phyloP scores from a whole-genome alignment of 2,329 filamentous ascomycete genomes.

The Blastomyces parvus region DNA sequence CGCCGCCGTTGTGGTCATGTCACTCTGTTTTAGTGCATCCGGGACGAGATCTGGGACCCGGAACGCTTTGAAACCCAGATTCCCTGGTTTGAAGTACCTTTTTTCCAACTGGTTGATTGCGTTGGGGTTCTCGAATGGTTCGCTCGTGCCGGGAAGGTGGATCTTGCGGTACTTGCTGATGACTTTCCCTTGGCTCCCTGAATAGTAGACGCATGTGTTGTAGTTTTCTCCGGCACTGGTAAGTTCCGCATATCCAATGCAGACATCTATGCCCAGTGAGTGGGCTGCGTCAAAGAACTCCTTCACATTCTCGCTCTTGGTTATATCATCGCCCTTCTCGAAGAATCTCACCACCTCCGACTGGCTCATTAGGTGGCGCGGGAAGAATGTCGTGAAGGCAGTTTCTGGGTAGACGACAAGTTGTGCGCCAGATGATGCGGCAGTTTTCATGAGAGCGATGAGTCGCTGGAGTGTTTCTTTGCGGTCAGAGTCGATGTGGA shows the following conservation, averaged over 20 bases:
- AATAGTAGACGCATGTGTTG: constrained; percentile 4
- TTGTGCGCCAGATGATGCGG: not conserved
- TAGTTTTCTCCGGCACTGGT: not conserved
- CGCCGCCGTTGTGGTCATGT: not conserved
- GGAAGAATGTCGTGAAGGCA: constrained; percentile 6
- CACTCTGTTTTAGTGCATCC: not conserved
- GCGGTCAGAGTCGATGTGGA: not conserved
- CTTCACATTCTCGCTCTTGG: constrained; percentile 1
- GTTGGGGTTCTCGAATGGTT: not conserved
- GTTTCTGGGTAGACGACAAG: constrained; percentile 2
- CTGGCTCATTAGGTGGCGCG: not conserved
- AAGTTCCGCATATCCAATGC: not conserved
- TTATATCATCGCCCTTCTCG: constrained; percentile 7
- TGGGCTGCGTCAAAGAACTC: not conserved
- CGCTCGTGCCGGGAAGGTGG: not conserved
- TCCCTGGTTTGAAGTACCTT: not conserved
- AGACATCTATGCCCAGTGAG: not conserved
- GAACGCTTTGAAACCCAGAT: constrained; percentile 4
- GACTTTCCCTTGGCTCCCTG: not conserved
- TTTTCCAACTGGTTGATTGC: constrained; percentile 5
- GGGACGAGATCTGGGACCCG: not conserved
- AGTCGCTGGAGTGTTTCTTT: not conserved
- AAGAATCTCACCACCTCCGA: not conserved
- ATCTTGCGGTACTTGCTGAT: constrained; percentile 7
- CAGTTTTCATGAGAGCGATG: not conserved